These are phyloP conservation scores for Globisporangium emineosum DNA, from an alignment of 352 stramenopile species.

Conservation along the genomic window DNA sequence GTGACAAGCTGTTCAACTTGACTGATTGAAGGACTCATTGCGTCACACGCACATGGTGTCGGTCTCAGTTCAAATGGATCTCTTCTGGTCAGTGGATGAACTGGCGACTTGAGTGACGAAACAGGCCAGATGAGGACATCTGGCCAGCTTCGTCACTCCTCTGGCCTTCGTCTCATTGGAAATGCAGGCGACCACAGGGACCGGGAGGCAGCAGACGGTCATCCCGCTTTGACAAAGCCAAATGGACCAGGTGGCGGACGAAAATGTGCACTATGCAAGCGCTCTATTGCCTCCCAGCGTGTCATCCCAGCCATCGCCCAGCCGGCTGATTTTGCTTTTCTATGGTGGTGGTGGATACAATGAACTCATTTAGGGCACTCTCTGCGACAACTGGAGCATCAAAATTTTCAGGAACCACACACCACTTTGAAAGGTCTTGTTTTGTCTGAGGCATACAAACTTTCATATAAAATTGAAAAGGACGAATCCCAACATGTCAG, in stretches of 20 bases:
- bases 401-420: slow-evolving; percentile 1
- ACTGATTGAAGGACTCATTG: not conserved
- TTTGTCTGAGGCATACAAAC: not conserved
- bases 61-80: not conserved
- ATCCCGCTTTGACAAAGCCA: not conserved
- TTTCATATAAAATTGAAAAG: not conserved
- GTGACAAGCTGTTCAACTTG: not conserved
- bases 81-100: not conserved
- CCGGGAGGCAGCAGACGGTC: not conserved
- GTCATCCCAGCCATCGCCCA: slow-evolving; percentile 1
- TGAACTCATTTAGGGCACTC: too few relatives aligned
- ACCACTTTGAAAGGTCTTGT: not conserved
- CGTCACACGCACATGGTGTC: not conserved
- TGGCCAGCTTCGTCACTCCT: too few relatives aligned
- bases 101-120: slow-evolving; percentile 8
- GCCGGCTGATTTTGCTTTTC: not conserved
- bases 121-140: not conserved
- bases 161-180: too few relatives aligned
- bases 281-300: not conserved
- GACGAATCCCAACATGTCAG: slow-evolving; percentile 1
- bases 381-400: not conserved
- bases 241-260: not conserved
- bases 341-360: not conserved
- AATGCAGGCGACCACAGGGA: not conserved
- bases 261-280: not conserved